These are phyloP conservation scores for Termitomyces titanicus DNA, from an alignment of 768 basidiomycete genomes.

Conservation along the genomic window DNA sequence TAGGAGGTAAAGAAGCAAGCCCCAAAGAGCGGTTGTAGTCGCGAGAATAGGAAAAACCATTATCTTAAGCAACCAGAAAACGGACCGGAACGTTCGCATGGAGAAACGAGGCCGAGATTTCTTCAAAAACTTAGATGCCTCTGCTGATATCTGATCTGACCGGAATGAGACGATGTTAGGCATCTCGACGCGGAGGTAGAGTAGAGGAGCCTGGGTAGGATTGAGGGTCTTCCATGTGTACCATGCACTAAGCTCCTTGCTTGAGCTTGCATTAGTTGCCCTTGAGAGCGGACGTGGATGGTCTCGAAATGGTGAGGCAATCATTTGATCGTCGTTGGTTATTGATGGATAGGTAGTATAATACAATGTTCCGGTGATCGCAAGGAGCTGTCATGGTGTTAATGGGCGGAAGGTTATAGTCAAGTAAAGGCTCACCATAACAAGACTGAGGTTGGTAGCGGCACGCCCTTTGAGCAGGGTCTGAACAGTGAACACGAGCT, in stretches of 20 bases:
- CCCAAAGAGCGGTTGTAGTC: conserved; percentile 73
- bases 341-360: conserved; percentile 59
- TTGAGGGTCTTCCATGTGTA: conserved; percentile 78
- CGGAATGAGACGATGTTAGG: conserved; percentile 73
- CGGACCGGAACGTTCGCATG: conserved; percentile 46
- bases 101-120: conserved; percentile 38
- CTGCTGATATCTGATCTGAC: conserved; percentile 29
- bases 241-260: conserved; percentile 46
- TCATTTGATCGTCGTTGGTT: conserved; percentile 22
- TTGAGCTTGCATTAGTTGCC: conserved; percentile 15
- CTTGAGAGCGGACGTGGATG: conserved; percentile 29
- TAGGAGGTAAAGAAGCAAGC: conserved; percentile 77
- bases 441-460: conserved; percentile 73
- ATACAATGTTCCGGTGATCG: conserved; percentile 73
- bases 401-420: conserved; percentile 6
- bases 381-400: conserved; percentile 52
- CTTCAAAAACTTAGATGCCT: conserved; percentile 17
- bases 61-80: conserved; percentile 78
- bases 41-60: conserved; percentile 80
- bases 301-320: conserved; percentile 28
- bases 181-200: conserved; percentile 79
- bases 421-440: conserved; percentile 49
- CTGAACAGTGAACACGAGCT: conserved; percentile 36
- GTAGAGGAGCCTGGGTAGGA: conserved; percentile 56
- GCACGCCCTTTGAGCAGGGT: conserved; percentile 62